Base-by-base conservation (phyloP, 495 filamentous ascomycete genomes). In the Baudoinia panamericana region DNA sequence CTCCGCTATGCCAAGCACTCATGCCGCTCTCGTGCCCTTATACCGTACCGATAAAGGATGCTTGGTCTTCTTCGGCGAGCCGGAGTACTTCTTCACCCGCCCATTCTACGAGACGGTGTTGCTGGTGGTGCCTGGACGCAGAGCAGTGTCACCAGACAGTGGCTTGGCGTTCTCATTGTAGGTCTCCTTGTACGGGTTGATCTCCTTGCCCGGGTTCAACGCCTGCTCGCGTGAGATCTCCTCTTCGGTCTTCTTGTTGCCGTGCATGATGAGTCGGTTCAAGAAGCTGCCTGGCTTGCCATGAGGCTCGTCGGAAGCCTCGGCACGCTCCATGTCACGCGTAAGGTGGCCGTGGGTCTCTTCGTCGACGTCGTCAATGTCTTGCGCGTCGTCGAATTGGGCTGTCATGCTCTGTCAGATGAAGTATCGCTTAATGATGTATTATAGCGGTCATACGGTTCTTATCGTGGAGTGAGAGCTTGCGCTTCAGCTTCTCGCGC, bases 201-300 rank as follows among this genome's bases (percentile, higher is more conserved):
- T n/a, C n/a, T n/a, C n/a, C n/a, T n/a, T n/a, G n/a, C n/a, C n/a
- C n/a, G n/a, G n/a, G n/a, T n/a, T n/a, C 31, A 34, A 3, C 4
- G 31, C 31, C 31, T 15, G 22, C 28, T 22, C 39, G 4, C 41
- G 30, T 16, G 23, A 3, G 15, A 46, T 39, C 36, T 41, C 28
- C 19, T 43, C 30, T 34, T 43, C 39, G 1, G 45, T 41, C 41
- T 51, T 51, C 48, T 46, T 41, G 43, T 51, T 51, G 24, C 48
- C 48, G 32, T 46, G 43, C 30, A 27, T 23, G 37, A 51, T 51
- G 16, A 51, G 42, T 20, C 26, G 30, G 43, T 51, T 51, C 5
- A 51, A 33, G 37, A 40, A 45, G 25, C 20, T 36, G 16, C 42
- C 47, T 11, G 30, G 42, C 26, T 29, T 43, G 13, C 46, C 46